Evolutionary conservation across 768 basidiomycete genomes (phyloP), one percentile per base, ranked within the genome.

Genomic region (Pleurotus ostreatus): DNA sequence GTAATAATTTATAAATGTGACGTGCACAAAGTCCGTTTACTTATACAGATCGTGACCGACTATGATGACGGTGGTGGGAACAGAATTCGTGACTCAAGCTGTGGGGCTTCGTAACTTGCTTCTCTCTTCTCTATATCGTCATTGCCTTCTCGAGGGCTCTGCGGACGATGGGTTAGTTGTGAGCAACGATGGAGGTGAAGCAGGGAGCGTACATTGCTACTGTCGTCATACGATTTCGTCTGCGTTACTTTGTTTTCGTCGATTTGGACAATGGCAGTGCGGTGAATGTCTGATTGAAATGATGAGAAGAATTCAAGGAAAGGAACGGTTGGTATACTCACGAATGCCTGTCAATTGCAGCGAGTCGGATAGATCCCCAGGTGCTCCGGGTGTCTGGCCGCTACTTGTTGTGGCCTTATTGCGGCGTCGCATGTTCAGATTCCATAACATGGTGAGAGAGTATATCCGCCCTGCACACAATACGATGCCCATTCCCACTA

Each of bases 341-440:
- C 51, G 51, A 23, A 52, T 52, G 51, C 51, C 51, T 39, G 51
- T 52, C 9, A 52, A 37, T 39, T 52, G 51, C 16, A 52, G 51
- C n/a, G 51, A 41, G 40, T 52, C 51, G n/a, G 51, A 39, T 6
- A 52, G 38, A 22, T 52, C 51, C 25, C 51, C 51, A 39, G 51
- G 51, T 13, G 51, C 51, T 38, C 51, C 51, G 3, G 51, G 37
- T 16, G 23, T 20, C 18, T 39, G 51, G 3, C 51, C 51, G 22
- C 18, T 52, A 8, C 48, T 34, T 22, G 51, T 39, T 39, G 9
- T 13, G 23, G n/a, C 23, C 39, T 52, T 22, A 7, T 38, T 38
- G 8, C 38, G 13, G 1, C 37, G 30, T 9, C 51, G n/a, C 51
- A 52, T 52, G 4, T 52, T 52, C 37, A 52, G 20, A 22, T 52